Base-by-base conservation (phyloP, 139 green algal genomes). In the Astrephomene gubernaculifera region DNA sequence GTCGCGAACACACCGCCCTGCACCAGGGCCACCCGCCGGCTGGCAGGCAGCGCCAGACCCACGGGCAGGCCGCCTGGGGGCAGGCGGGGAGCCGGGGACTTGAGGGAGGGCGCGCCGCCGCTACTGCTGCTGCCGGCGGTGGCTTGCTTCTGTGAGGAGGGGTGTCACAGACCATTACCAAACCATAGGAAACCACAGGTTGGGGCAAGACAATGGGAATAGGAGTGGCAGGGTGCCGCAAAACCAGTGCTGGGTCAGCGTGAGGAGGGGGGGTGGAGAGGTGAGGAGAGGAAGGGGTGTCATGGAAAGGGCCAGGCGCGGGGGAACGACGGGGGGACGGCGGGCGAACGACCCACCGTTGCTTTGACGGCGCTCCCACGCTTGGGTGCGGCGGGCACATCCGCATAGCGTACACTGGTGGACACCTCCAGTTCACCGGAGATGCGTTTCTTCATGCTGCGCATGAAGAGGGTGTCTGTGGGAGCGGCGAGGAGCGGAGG, bases 391-490 rank as follows among this genome's bases (percentile, higher is more conserved):
- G 69, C 22, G 44, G 79, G 87, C 60, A 91, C 90, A 70, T 92
- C 90, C 7, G 91, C 91, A 73, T 89, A 94, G 8, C 89, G 88
- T 31, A 94, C 91, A 14, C 43, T 79, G 17, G 81, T 89, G 0
- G 90, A 92, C 44, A 93, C 90, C n/a, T 91, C 84, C 35, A 91
- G 45, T 64, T 95, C 87, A 22, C 94, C 94, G 2, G 88, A 88
- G 1, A 96, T 86, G 12, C 95, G 92, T 67, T 85, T 88, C 64
- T 93, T 93, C 90, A 97, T 94, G 81, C 73, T 91, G 73, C 94
- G 89, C 93, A 96, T 96, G 69, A 97, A 92, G 9, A 97, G 80
- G 33, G 95, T 78, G 69, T 97, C 70, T 78, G 70, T 29, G 44
- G 68, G 38, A 17, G 49, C 49, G 49, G n/a, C n/a, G n/a, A n/a